Conservation (phyloP, 2,329 filamentous ascomycete genomes). For the Tothia fuscella region DNA sequence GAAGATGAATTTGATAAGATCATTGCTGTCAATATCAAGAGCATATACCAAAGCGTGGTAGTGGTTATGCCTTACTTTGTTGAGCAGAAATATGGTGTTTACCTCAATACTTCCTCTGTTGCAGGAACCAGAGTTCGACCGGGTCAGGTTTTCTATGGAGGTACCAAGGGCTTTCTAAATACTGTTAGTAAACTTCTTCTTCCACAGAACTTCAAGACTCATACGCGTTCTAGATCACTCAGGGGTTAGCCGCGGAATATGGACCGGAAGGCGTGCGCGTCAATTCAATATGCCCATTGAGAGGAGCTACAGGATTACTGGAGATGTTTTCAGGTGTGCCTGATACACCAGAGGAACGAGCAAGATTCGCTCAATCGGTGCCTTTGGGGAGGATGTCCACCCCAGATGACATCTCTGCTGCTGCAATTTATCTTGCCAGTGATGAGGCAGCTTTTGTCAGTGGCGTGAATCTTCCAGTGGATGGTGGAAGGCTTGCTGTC, state of each 20-base stretch:
- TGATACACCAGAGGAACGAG: slow-evolving; percentile 15
- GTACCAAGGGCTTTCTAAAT: slow-evolving; percentile 18
- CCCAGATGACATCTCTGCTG: slow-evolving; percentile 17
- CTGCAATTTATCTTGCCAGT: slow-evolving; percentile 18
- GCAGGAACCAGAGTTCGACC: slow-evolving; percentile 17
- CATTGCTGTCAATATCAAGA: slow-evolving; percentile 20
- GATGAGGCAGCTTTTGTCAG: slow-evolving; percentile 19
- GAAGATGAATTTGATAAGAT: slow-evolving; percentile 21
- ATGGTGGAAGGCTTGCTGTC: slow-evolving; percentile 20
- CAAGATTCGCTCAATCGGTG: slow-evolving; percentile 15
- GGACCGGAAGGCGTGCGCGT: slow-evolving; percentile 16
- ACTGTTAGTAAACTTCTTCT: slow-evolving; percentile 11
- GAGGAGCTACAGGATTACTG: slow-evolving; percentile 20
- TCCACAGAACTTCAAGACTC: background rate
- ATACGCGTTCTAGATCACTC: slow-evolving; percentile 8
- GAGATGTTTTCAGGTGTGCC: slow-evolving; percentile 15
- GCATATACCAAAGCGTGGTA: slow-evolving; percentile 20
- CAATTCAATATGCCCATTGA: slow-evolving; percentile 19
- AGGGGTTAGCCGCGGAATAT: slow-evolving; percentile 19
- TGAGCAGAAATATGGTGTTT: slow-evolving; percentile 15
- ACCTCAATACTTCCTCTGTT: slow-evolving; percentile 20
- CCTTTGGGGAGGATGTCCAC: slow-evolving; percentile 18
- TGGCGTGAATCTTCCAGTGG: slow-evolving; percentile 19
- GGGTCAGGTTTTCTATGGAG: slow-evolving; percentile 20
- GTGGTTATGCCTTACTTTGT: slow-evolving; percentile 20